phyloP scores from a whole-genome alignment of 2,329 filamentous ascomycete genomes.

The Pseudocercospora ulei region DNA sequence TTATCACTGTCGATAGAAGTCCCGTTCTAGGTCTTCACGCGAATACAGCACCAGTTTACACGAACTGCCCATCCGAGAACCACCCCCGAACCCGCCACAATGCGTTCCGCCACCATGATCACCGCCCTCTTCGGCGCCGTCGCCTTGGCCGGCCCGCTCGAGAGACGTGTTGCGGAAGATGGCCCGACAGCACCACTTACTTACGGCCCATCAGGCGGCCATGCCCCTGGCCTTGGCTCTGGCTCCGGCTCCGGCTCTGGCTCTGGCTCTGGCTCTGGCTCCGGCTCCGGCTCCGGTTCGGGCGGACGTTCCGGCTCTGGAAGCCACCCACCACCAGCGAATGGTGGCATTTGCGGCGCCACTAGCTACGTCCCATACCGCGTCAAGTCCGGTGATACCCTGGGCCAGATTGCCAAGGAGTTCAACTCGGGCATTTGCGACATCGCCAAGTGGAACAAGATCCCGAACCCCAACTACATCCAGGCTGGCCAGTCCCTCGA shows the following conservation, averaged over 20 bases:
- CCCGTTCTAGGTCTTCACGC: too few relatives aligned
- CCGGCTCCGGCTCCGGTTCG: background rate
- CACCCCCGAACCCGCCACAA: too few relatives aligned
- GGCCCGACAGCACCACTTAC: background rate
- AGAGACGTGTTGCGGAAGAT: background rate
- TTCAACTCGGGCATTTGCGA: slow-evolving; percentile 27
- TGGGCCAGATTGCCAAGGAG: slow-evolving; percentile 19
- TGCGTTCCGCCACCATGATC: slow-evolving; percentile 4
- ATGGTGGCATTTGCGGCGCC: slow-evolving; percentile 18
- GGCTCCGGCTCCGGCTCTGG: background rate
- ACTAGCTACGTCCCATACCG: slow-evolving; percentile 19
- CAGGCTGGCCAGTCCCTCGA: slow-evolving; percentile 26
- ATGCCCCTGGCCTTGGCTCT: background rate
- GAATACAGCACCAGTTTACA: too few relatives aligned
- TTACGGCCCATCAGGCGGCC: background rate
- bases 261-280: slow-evolving; percentile 1
- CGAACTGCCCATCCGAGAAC: too few relatives aligned
- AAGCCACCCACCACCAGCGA: background rate
- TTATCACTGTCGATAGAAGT: too few relatives aligned
- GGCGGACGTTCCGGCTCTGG: slow-evolving; percentile 1
- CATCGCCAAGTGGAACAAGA: slow-evolving; percentile 26
- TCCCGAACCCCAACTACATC: slow-evolving; percentile 34
- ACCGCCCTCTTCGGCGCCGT: slow-evolving; percentile 12
- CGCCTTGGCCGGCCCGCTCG: slow-evolving; percentile 8
- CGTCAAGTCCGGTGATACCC: slow-evolving; percentile 20